phyloP scores from a whole-genome alignment of 2,329 filamentous ascomycete species.

The Aureobasidium sp. region DNA sequence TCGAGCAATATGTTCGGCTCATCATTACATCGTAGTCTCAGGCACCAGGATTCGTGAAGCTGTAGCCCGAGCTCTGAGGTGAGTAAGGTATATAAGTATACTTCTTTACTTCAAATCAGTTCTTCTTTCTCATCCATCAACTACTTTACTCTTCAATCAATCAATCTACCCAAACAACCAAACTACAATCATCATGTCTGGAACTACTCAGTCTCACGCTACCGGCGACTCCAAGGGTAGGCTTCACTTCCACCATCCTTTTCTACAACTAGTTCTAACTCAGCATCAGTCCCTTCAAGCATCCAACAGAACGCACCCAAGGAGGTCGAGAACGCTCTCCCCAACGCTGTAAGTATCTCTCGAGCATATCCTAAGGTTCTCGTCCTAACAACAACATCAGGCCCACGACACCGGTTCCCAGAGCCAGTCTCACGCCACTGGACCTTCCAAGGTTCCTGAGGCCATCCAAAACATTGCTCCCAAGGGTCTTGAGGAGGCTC shows the following conservation, averaged over 20 bases:
- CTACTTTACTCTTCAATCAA: background rate
- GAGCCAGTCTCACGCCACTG: constrained; percentile 13
- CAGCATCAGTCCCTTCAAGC: constrained; percentile 1
- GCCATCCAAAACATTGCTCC: constrained; percentile 6
- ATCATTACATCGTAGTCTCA: constrained; percentile 15
- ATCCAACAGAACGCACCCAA: constrained; percentile 16
- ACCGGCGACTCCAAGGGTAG: constrained; percentile 19
- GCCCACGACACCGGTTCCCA: constrained; percentile 8
- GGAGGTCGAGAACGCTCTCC: constrained; percentile 2
- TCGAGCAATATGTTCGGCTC: background rate
- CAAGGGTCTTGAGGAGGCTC: constrained; percentile 12
- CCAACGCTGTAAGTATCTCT: background rate
- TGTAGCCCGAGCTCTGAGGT: background rate
- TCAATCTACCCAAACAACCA: background rate
- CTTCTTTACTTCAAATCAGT: background rate
- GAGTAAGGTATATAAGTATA: constrained; percentile 14
- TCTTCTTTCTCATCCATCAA: background rate
- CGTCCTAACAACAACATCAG: background rate
- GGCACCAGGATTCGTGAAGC: background rate
- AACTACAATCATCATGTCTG: constrained; percentile 19
- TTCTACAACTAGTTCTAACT: background rate
- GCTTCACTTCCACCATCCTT: background rate
- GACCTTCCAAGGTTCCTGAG: constrained; percentile 14
- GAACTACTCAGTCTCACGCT: constrained; percentile 20
- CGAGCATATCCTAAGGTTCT: background rate